These are phyloP conservation scores for Viola pubescens DNA, from an alignment of 441 rosid genomes.

Conservation along the genomic window DNA sequence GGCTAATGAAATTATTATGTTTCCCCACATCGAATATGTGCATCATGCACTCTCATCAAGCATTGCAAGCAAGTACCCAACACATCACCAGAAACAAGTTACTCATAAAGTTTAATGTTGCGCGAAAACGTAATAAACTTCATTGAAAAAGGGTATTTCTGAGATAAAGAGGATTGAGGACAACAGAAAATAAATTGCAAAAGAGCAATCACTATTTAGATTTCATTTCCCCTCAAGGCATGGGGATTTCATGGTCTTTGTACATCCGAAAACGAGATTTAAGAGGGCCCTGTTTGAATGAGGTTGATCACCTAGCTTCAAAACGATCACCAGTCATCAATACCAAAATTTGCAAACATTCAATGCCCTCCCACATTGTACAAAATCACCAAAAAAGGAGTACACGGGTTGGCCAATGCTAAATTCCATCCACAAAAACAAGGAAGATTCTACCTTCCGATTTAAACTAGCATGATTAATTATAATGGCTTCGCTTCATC, in stretches of 20 bases:
- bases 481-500: conserved; percentile 38
- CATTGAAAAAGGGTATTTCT: too few species aligned
- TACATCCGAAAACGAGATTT: conserved; percentile 12
- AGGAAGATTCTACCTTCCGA: conserved; percentile 25
- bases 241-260: conserved; percentile 10
- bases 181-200: background rate
- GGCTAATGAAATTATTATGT: too few species aligned
- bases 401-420: conserved; percentile 16
- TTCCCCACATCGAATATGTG: too few species aligned
- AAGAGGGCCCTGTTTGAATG: conserved; percentile 7
- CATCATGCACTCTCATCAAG: too few species aligned
- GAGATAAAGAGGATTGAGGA: background rate
- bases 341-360: conserved; percentile 4
- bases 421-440: conserved; percentile 30
- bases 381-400: conserved; percentile 9
- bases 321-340: conserved; percentile 5
- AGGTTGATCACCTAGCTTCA: conserved; percentile 17
- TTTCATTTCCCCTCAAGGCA: conserved; percentile 14
- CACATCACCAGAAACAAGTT: too few species aligned
- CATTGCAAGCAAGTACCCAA: too few species aligned
- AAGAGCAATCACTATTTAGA: conserved; percentile 7
- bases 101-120: too few species aligned
- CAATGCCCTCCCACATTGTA: conserved; percentile 3
- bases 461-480: conserved; percentile 15
- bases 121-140: too few species aligned